These are phyloP conservation scores for Scedosporium boydii DNA, from an alignment of 2,329 filamentous ascomycete species.

Conservation along the genomic window DNA sequence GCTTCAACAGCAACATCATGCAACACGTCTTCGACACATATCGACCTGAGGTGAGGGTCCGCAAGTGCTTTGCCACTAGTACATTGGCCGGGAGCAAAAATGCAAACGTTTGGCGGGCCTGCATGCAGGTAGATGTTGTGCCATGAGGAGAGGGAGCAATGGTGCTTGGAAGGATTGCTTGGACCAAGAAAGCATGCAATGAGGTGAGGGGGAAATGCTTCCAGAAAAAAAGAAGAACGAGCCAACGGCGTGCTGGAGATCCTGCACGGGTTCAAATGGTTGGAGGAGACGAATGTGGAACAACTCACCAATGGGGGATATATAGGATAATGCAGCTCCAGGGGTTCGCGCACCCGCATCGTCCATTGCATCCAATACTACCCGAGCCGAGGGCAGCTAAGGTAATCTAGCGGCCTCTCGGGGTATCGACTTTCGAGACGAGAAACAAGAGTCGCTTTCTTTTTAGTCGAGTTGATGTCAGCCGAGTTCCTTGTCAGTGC, in stretches of 20 bases:
- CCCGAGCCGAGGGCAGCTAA: background rate
- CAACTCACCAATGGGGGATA: conserved; percentile 47
- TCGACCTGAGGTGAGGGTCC: background rate
- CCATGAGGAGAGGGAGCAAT: background rate
- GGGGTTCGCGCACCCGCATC: conserved; percentile 25
- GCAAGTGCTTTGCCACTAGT: background rate
- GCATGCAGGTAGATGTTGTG: conserved; percentile 5
- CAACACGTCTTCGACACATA: background rate
- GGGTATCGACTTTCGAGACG: background rate
- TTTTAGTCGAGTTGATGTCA: background rate
- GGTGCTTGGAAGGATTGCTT: background rate
- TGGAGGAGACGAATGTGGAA: conserved; percentile 24
- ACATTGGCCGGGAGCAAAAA: background rate
- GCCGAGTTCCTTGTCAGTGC: background rate
- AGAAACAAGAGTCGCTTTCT: background rate
- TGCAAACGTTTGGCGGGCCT: background rate
- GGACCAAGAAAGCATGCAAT: background rate
- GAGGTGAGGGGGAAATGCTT: conserved; percentile 1
- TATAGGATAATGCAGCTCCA: conserved; percentile 33
- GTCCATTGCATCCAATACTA: conserved; percentile 1
- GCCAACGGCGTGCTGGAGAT: conserved; percentile 35
- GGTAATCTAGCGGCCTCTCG: conserved; percentile 2
- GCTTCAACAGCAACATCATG: background rate
- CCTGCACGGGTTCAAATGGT: conserved; percentile 40
- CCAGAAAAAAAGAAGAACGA: conserved; percentile 9